Percentiles rank a stretch among this genome's conserved stretches.
Conservation (phyloP, 2,329 filamentous ascomycete species). For the Colletotrichum sp. region DNA sequence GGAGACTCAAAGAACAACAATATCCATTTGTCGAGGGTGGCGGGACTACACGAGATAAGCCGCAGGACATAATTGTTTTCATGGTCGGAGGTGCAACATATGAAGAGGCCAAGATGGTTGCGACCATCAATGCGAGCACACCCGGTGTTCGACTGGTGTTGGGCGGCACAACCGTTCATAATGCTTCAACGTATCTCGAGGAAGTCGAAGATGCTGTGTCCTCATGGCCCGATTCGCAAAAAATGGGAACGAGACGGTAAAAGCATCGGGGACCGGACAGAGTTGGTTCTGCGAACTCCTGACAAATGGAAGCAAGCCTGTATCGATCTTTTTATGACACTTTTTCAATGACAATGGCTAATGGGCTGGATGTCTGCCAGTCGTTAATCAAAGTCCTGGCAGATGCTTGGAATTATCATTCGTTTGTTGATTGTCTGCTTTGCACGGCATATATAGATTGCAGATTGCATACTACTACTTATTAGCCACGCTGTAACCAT, state of each 20-base stretch:
- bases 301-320: neutral
- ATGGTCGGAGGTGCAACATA: conserved; percentile 94
- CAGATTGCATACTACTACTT: neutral
- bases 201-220: conserved; percentile 90
- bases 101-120: conserved; percentile 95
- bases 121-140: conserved; percentile 90
- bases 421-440: neutral
- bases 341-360: neutral
- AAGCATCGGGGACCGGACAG: neutral
- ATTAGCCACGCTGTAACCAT: neutral
- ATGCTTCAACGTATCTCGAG: conserved; percentile 85
- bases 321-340: neutral
- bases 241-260: conserved; percentile 26
- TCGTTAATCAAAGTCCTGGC: neutral
- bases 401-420: neutral
- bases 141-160: conserved; percentile 89
- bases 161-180: conserved; percentile 87
- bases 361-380: neutral
- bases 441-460: neutral
- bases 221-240: conserved; percentile 76
- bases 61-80: conserved; percentile 95
- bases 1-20: conserved; percentile 81
- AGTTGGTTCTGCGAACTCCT: neutral
- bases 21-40: conserved; percentile 95
- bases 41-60: conserved; percentile 88